Percentiles rank a stretch among this genome's conserved stretches.
phyloP scores from a whole-genome alignment of 352 stramenopile species.

The Sclerospora graminicola region DNA sequence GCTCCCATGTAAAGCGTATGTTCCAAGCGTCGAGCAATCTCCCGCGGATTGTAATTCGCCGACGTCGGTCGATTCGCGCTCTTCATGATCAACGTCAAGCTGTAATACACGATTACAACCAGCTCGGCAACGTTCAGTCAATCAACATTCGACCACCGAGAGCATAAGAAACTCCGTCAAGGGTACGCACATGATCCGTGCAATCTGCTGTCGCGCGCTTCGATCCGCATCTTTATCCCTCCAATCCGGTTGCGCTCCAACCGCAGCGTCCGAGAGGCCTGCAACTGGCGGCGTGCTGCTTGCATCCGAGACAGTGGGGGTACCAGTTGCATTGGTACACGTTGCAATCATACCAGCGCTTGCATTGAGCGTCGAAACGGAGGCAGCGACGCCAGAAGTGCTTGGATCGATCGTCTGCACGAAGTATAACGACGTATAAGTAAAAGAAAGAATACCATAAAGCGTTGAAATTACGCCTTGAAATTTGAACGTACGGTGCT shows the following conservation, averaged over 20 bases:
- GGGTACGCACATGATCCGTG: constrained; percentile 77
- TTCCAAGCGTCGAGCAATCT: constrained; percentile 76
- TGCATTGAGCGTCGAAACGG: constrained; percentile 10
- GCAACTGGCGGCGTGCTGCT: not conserved
- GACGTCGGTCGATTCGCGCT: constrained; percentile 79
- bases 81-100: constrained; percentile 85
- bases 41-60: constrained; percentile 82
- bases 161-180: not conserved
- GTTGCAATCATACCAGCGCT: constrained; percentile 12
- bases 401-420: constrained; percentile 25
- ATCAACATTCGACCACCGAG: constrained; percentile 1
- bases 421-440: no score
- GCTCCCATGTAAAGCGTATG: constrained; percentile 85
- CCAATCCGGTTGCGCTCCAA: constrained; percentile 44
- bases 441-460: no score
- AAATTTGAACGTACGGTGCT: constrained; percentile 19
- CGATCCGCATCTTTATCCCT: constrained; percentile 79
- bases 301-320: not conserved
- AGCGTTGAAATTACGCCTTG: no score
- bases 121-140: constrained; percentile 10
- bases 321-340: constrained; percentile 2
- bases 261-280: not conserved
- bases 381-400: constrained; percentile 9
- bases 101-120: constrained; percentile 17
- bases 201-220: constrained; percentile 75